Evolutionary conservation across 352 stramenopile genomes (phyloP).

Genomic region (Blastocystis sp.): DNA sequence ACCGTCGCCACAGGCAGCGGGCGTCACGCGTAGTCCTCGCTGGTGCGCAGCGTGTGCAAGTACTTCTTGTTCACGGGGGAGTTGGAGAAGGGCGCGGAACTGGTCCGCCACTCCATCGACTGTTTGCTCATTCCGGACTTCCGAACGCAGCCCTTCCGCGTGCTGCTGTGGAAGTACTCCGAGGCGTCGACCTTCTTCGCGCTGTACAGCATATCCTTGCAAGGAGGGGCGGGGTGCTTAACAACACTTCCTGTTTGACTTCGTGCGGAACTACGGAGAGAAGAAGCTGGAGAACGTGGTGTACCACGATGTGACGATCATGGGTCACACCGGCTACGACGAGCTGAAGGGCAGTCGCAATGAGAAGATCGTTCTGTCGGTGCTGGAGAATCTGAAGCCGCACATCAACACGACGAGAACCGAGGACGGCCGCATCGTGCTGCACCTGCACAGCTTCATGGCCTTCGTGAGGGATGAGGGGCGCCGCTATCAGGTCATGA

Average conservation of each 20-base stretch:
- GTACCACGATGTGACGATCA: slow-evolving; percentile 67
- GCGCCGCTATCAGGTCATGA: slow-evolving; percentile 26
- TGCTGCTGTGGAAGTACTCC: slow-evolving; percentile 67
- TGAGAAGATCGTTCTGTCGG: slow-evolving; percentile 24
- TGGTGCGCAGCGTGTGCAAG: slow-evolving; percentile 30
- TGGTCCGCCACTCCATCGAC: slow-evolving; percentile 51
- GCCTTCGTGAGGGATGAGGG: slow-evolving; percentile 52
- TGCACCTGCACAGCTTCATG: slow-evolving; percentile 59
- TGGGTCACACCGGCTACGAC: slow-evolving; percentile 21
- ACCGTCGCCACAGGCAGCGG: background rate
- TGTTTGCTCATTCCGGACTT: slow-evolving; percentile 48
- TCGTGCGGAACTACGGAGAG: slow-evolving; percentile 51
- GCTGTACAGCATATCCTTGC: slow-evolving; percentile 59
- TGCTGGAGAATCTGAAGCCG: slow-evolving; percentile 33
- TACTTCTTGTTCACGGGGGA: slow-evolving; percentile 39
- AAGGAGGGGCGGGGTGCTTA: background rate
- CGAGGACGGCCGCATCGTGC: slow-evolving; percentile 24
- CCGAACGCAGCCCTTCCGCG: slow-evolving; percentile 53
- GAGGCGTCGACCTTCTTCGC: slow-evolving; percentile 57
- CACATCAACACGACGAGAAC: slow-evolving; percentile 50
- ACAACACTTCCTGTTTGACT: slow-evolving; percentile 35
- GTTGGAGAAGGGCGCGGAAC: slow-evolving; percentile 45
- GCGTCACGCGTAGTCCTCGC: slow-evolving; percentile 24
- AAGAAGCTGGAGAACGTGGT: slow-evolving; percentile 48
- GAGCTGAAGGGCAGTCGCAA: slow-evolving; percentile 50